Percentiles rank a stretch among this genome's conserved stretches.
phyloP scores from a whole-genome alignment of 306 rosid species.

The Vicia villosa region DNA sequence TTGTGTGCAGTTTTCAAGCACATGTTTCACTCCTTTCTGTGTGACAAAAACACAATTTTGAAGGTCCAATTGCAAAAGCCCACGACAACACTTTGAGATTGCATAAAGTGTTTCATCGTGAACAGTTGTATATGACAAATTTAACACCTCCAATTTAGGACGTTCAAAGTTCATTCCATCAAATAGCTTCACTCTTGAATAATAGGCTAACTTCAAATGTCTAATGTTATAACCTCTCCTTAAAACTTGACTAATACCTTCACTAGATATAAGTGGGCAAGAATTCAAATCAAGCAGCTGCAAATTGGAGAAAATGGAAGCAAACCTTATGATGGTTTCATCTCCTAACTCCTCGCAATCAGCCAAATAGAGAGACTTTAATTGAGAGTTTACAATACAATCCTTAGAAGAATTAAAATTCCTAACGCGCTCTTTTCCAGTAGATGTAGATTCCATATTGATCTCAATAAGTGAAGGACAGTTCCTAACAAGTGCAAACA shows the following conservation, averaged over 20 bases:
- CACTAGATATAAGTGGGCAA: background rate
- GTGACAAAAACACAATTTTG: conserved; percentile 53
- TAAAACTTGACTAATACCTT: background rate
- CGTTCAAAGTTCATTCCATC: background rate
- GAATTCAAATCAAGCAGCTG: background rate
- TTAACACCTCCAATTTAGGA: background rate
- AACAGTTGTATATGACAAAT: background rate
- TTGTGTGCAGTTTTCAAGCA: conserved; percentile 51
- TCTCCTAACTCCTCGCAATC: too few species aligned
- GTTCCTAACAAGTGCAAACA: background rate
- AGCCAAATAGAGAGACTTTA: too few species aligned
- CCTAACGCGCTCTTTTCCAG: too few species aligned
- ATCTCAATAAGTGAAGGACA: background rate
- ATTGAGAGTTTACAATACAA: too few species aligned
- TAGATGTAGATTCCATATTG: background rate
- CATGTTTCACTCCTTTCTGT: conserved; percentile 54
- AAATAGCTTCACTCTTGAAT: background rate
- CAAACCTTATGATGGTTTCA: too few species aligned
- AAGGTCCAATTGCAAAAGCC: conserved; percentile 16
- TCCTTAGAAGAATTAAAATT: too few species aligned
- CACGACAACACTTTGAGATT: background rate
- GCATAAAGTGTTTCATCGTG: background rate
- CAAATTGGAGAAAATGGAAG: background rate
- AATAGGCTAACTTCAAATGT: background rate
- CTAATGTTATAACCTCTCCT: background rate